Evolutionary conservation across 73 alveolate genomes (phyloP), one percentile per base, ranked within the genome.

Genomic region (Symbiodinium natans): DNA sequence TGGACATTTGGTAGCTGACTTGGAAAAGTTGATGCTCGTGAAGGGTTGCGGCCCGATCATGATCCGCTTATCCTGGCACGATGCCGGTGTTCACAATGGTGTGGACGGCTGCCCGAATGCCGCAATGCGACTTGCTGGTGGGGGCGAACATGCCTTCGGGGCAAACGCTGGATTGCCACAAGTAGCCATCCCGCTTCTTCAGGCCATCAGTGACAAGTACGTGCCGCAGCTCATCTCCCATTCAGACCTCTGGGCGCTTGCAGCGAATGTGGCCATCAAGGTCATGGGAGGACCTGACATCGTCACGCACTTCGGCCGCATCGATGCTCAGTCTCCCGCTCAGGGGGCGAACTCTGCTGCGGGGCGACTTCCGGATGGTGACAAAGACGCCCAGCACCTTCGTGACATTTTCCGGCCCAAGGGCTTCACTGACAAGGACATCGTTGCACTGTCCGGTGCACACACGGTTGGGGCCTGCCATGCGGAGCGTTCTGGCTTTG

Each of bases 401-500:
- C 84, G 97, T 33, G 63, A 74, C 42, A 87, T 87, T 33, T 87
- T 87, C 31, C 83, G 73, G 29, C 94, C 94, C 41, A 87, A 87
- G 84, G 99, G 99, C 56, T 82, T 99, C 19, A 82, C 94, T 41
- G 99, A 99, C 71, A 98, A 86, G 75, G 99, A 99, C 46, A 98
- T 99, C 29, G 99, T 99, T 27, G 99, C 99, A 5, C 75, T 99
- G 92, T 52, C 90, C 33, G 99, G 99, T 43, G 99, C 99, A 19
- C 99, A 99, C 82, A 82, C 99, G 40, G 92, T 99, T 31, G 99
- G 99, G 73, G 95, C 95, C 17, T 88, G 95, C 95, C 95, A 88
- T 88, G 42, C 95, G 8, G 95, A 88, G 17, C 63, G 95, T 15
- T 88, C 95, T 40, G 95, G 95, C 95, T 88, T 88, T 41, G 95